Percentiles rank a stretch among this genome's conserved stretches.
Conservation (phyloP, 192 early-diverging fungal species). For the Glomus cerebriforme region DNA sequence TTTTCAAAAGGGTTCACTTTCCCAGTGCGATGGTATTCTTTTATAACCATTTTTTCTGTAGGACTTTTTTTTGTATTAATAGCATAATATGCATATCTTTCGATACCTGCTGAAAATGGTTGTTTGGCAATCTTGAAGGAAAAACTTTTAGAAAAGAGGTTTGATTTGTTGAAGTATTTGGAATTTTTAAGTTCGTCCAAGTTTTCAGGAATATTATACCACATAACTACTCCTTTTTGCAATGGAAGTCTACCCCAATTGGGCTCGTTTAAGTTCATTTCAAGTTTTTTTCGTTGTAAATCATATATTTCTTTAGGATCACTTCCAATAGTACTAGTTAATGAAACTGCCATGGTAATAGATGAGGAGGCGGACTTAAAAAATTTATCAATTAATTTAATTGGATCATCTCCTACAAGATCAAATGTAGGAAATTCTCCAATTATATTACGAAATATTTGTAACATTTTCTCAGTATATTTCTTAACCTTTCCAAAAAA, state of each 20-base stretch:
- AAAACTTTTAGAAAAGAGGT: neutral
- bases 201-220: neutral
- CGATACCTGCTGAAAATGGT: constrained; percentile 9
- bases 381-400: no score
- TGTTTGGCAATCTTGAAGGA: no score
- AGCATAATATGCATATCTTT: constrained; percentile 29
- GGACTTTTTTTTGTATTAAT: neutral
- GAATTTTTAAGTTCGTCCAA: no score
- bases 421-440: constrained; percentile 22
- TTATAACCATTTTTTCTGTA: constrained; percentile 15
- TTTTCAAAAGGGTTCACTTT: no score
- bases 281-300: neutral
- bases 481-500: no score
- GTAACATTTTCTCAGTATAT: no score
- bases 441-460: constrained; percentile 29
- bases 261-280: neutral
- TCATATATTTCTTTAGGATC: no score
- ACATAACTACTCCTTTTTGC: neutral
- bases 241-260: neutral
- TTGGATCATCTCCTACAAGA: no score
- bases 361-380: no score
- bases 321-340: no score
- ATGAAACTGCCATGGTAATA: no score
- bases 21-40: no score
- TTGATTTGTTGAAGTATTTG: constrained; percentile 8